Evolutionary conservation across 2,329 filamentous ascomycete genomes (phyloP).

Genomic region (Neurospora sp.): DNA sequence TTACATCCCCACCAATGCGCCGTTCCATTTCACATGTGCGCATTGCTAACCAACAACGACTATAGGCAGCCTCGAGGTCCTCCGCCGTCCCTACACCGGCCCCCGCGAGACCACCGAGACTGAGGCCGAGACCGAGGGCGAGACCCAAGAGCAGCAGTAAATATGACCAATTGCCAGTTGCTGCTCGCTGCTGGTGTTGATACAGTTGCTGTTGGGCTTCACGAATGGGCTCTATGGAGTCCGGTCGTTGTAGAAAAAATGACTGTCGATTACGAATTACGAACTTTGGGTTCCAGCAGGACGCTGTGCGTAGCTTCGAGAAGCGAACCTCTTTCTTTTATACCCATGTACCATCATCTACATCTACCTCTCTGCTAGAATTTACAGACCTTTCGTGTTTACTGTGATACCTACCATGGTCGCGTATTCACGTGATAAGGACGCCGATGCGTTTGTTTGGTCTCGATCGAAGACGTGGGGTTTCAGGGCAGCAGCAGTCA

Average conservation of each 20-base stretch:
- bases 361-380: not conserved
- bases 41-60: constrained; percentile 2
- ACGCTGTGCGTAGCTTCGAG: not conserved
- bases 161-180: not conserved
- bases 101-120: not conserved
- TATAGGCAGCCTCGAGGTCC: constrained; percentile 37
- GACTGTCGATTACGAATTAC: not conserved
- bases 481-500: not conserved
- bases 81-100: constrained; percentile 22
- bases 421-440: not conserved
- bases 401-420: not conserved
- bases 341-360: not conserved
- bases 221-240: not conserved
- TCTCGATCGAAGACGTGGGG: not conserved
- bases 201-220: not conserved
- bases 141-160: constrained; percentile 3
- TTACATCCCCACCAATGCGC: constrained; percentile 12
- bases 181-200: not conserved
- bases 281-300: not conserved
- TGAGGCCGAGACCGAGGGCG: not conserved
- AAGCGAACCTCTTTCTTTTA: not conserved
- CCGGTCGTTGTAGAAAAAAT: not conserved
- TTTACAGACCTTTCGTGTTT: not conserved
- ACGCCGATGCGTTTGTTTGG: not conserved
- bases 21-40: not conserved